Evolutionary conservation across 768 basidiomycete species (phyloP).

Genomic region (Termitomyces titanicus): DNA sequence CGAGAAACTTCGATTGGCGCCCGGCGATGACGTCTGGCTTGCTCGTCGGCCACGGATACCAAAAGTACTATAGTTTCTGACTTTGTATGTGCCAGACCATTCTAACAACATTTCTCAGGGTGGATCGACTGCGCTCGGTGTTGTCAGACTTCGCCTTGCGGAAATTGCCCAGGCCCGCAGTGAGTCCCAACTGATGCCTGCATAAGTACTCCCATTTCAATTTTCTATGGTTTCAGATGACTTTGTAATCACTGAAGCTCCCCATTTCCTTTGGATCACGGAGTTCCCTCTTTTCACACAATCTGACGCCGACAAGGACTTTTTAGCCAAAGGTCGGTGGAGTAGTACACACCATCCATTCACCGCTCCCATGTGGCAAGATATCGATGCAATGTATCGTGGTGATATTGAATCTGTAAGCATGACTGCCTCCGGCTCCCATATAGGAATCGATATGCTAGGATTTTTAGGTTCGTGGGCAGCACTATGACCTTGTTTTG

Average conservation of each 20-base stretch:
- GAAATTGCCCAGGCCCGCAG: constrained; percentile 65
- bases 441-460: not conserved
- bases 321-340: constrained; percentile 84
- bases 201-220: constrained; percentile 3
- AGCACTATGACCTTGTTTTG: constrained; percentile 94
- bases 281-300: constrained; percentile 92
- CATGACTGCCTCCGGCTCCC: constrained; percentile 4
- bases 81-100: constrained; percentile 18
- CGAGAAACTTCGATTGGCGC: constrained; percentile 36
- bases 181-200: constrained; percentile 25
- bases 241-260: constrained; percentile 48
- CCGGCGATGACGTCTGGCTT: constrained; percentile 59
- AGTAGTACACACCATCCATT: constrained; percentile 94
- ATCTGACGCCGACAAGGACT: constrained; percentile 84
- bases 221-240: constrained; percentile 41
- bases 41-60: constrained; percentile 45
- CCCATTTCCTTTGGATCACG: constrained; percentile 93
- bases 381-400: constrained; percentile 70
- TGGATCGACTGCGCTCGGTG: constrained; percentile 80
- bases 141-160: constrained; percentile 59
- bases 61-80: constrained; percentile 38
- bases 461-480: constrained; percentile 73
- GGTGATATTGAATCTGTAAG: constrained; percentile 61
- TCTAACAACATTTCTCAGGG: constrained; percentile 47
- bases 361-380: constrained; percentile 92